phyloP scores from a whole-genome alignment of 2,329 filamentous ascomycete species.

The Ophiostoma australiae region DNA sequence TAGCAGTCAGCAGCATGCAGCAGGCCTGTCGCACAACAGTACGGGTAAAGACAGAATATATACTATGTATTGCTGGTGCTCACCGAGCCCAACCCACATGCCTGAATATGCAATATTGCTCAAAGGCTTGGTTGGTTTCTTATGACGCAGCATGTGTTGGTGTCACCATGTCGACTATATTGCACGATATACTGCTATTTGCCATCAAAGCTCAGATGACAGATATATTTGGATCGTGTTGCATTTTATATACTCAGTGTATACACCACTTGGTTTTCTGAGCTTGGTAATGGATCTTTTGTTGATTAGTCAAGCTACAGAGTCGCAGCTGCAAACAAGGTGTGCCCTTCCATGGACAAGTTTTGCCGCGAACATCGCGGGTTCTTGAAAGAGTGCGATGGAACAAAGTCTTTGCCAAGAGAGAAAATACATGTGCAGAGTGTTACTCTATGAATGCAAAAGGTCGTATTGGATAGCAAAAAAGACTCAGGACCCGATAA shows the following conservation, averaged over 20 bases:
- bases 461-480: neutral
- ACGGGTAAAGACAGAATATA: neutral
- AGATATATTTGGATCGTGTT: neutral
- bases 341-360: too few relatives aligned
- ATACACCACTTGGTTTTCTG: too few relatives aligned
- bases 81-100: neutral
- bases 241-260: neutral
- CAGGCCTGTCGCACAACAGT: neutral
- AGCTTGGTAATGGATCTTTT: neutral
- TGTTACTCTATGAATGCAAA: neutral
- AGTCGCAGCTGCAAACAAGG: too few relatives aligned
- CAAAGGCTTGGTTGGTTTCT: neutral
- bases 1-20: too few relatives aligned
- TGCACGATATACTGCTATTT: neutral
- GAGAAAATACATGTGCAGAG: too few relatives aligned
- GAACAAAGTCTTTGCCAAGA: neutral
- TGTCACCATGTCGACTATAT: slow-evolving; percentile 6
- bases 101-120: neutral
- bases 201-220: neutral
- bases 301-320: neutral
- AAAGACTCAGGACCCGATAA: neutral
- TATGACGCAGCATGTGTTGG: neutral
- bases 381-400: too few relatives aligned
- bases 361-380: too few relatives aligned
- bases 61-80: neutral